A percentile compares a stretch with the other conserved stretches of the same genome.
Conservation (phyloP, 2,329 filamentous ascomycete genomes). For the Ophiostoma australiae region DNA sequence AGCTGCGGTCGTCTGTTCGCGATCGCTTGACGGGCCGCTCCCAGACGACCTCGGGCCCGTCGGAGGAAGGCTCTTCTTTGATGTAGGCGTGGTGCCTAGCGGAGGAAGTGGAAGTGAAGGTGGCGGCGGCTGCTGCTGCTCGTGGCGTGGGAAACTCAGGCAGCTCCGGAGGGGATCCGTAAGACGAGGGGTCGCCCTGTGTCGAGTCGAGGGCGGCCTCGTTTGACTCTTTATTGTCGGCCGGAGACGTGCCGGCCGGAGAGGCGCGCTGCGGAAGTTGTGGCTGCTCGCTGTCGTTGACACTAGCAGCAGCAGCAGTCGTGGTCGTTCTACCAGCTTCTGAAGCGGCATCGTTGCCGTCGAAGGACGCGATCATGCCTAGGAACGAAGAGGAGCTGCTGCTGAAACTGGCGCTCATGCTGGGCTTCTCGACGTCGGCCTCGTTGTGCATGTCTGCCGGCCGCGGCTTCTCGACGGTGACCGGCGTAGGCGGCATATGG, state of each 20-base stretch:
- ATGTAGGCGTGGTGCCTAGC: constrained; percentile 29
- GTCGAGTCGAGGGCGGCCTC: constrained; percentile 23
- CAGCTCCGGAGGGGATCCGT: background rate
- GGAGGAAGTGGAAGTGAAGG: background rate
- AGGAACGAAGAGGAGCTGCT: constrained; percentile 20
- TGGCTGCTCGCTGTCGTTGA: background rate
- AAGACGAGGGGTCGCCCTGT: constrained; percentile 23
- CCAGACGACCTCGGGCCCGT: constrained; percentile 47
- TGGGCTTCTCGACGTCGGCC: constrained; percentile 17
- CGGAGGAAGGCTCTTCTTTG: constrained; percentile 53
- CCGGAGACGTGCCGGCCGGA: background rate
- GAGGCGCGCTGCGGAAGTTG: background rate
- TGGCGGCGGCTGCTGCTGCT: background rate
- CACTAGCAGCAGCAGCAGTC: background rate
- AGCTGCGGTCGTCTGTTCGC: constrained; percentile 34
- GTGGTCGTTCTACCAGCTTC: background rate
- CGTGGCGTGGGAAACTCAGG: constrained; percentile 19
- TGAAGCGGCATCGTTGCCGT: background rate
- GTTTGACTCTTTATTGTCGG: background rate
- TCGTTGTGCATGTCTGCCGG: background rate
- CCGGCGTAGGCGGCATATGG: background rate
- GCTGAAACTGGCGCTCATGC: constrained; percentile 19
- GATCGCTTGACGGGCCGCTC: constrained; percentile 48
- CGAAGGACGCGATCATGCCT: background rate
- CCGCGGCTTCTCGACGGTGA: constrained; percentile 7